Base-by-base conservation (phyloP, 495 filamentous ascomycete species). In the Hyaloscypha hepaticicola region DNA sequence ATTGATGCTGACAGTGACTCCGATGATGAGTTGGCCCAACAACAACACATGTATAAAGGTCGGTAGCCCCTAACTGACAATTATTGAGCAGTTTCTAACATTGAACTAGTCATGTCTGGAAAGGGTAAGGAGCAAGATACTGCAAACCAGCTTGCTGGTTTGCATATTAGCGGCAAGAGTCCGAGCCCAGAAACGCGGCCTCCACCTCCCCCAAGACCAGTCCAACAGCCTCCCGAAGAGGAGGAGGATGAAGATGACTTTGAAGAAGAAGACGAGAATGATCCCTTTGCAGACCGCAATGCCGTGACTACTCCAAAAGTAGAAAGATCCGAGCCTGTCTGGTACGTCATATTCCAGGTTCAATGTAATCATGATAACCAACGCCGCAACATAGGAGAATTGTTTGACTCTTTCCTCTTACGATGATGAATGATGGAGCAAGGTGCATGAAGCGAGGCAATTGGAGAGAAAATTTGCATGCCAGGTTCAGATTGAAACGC, bases 1-100 rank as follows among this genome's bases (percentile, higher is more conserved):
- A 88, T 97, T 63, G 93, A 97, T 65, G 92, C 96, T 55, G 95
- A 99, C 75, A 96, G 92, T 69, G 96, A 99, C 72, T 96, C 92
- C 57, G 96, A 98, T 55, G 84, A 85, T 55, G 85, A 88, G 56
- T 64, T 86, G 25, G 81, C 81, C 27, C 77, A 81, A 57, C 83
- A 85, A 66, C 80, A 81, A 3, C 82, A 84, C 59, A 72, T 81
- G 33, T 84, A 84, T 64, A 77, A 79, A 33, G 80, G 82, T 80
- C 73, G 65, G 77, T 45, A 45, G 38, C 16, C 6, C 4, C 31
- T 45, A 45, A 16, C 11, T 16, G 12, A 4, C 19, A 3, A 3
- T 9, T 16, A 45, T 2, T 19, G 38, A 45, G 9, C 31, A 33
- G 75, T 62, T 48, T 34, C 48, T 48, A 4, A 65, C 45, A 21